Conservation (phyloP, 108 stramenopile genomes). For the Nannochloropsis gaditana region DNA sequence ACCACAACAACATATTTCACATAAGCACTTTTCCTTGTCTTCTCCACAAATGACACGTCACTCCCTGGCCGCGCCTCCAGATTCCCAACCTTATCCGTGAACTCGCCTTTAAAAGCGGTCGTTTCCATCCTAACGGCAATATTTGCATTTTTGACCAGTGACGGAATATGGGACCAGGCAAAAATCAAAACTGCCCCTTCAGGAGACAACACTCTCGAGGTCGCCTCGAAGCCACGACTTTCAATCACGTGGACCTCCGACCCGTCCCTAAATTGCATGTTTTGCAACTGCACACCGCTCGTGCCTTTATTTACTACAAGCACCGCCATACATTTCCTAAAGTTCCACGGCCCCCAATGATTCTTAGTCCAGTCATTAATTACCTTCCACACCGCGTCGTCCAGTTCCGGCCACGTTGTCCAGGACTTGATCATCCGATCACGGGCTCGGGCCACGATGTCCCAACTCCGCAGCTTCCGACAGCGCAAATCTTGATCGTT, state of each 20-base stretch:
- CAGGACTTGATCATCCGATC: background rate
- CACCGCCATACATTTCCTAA: conserved; percentile 6
- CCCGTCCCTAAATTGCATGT: background rate
- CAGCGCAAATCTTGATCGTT: background rate
- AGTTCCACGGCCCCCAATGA: conserved; percentile 1
- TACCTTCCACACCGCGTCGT: background rate
- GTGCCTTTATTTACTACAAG: background rate
- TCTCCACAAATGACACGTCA: conserved; percentile 5
- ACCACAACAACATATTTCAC: background rate
- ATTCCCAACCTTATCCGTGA: background rate
- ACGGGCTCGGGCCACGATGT: background rate
- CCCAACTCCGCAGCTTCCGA: conserved; percentile 17
- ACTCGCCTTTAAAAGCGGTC: background rate
- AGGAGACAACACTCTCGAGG: background rate
- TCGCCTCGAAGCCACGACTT: background rate
- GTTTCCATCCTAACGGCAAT: background rate
- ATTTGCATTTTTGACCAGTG: background rate
- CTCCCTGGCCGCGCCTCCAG: background rate
- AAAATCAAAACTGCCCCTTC: conserved; percentile 13
- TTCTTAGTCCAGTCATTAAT: background rate
- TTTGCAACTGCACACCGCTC: conserved; percentile 1
- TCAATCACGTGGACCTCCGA: conserved; percentile 10
- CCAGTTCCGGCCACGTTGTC: conserved; percentile 14
- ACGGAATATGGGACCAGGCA: background rate
- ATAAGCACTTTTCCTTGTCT: background rate